These are phyloP conservation scores for Penicillium sp. DNA, from an alignment of 2,329 filamentous ascomycete genomes.

Conservation along the genomic window DNA sequence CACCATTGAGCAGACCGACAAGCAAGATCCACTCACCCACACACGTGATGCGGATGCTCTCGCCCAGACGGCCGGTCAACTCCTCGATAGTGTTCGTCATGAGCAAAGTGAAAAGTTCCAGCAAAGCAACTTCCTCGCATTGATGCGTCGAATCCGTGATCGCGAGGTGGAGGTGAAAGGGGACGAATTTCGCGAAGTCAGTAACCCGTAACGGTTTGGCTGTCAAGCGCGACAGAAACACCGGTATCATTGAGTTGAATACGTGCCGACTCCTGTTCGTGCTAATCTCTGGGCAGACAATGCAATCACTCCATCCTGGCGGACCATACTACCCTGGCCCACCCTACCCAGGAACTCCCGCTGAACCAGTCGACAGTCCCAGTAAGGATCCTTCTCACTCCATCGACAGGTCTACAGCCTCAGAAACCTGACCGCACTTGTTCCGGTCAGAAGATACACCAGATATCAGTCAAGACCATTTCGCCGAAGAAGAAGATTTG, in stretches of 20 bases:
- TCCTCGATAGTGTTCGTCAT: constrained; percentile 64
- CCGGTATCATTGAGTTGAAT: constrained; percentile 36
- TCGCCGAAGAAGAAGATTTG: constrained; percentile 13
- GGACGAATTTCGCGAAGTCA: constrained; percentile 52
- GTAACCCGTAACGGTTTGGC: constrained; percentile 40
- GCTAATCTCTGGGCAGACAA: constrained; percentile 37
- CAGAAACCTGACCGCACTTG: constrained; percentile 12
- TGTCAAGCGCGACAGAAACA: constrained; percentile 34
- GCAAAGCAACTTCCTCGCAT: constrained; percentile 67
- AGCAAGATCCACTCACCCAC: constrained; percentile 31
- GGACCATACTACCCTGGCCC: constrained; percentile 43
- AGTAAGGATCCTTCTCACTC: constrained; percentile 24
- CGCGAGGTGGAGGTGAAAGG: constrained; percentile 68
- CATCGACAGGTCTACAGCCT: constrained; percentile 9
- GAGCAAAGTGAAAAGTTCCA: constrained; percentile 71
- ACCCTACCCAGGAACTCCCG: constrained; percentile 11
- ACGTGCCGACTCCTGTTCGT: constrained; percentile 27
- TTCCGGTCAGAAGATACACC: constrained; percentile 9
- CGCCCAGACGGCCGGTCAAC: constrained; percentile 64
- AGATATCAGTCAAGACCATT: constrained; percentile 1
- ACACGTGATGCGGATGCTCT: constrained; percentile 61
- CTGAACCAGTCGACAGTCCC: constrained; percentile 12
- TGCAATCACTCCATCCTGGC: constrained; percentile 46
- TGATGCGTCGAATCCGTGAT: constrained; percentile 73
- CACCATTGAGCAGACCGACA: constrained; percentile 36